Percentiles rank a stretch among this genome's conserved stretches.
These are phyloP conservation scores for Phytopythium ostracodes DNA, from an alignment of 352 stramenopile genomes.

Conservation along the genomic window DNA sequence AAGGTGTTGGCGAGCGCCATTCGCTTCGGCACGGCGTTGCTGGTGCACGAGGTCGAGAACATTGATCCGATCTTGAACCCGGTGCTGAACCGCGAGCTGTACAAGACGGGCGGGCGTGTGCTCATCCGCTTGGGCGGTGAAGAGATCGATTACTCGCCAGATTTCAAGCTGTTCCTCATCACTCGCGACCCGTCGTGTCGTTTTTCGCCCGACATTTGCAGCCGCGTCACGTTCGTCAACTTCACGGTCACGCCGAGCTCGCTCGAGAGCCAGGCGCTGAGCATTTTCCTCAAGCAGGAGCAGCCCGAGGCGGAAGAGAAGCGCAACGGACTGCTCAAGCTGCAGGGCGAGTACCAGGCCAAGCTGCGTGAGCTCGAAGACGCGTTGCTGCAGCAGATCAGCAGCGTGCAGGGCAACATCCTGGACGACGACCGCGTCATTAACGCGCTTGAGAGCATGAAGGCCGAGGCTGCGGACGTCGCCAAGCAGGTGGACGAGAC, in stretches of 20 bases:
- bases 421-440: constrained; percentile 99
- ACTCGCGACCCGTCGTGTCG: constrained; percentile 96
- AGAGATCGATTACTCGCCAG: constrained; percentile 99
- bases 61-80: constrained; percentile 99
- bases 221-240: constrained; percentile 98
- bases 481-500: constrained; percentile 88
- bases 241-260: constrained; percentile 99
- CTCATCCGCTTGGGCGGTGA: constrained; percentile 97
- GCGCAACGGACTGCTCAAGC: constrained; percentile 93
- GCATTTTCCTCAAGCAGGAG: constrained; percentile 94
- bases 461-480: constrained; percentile 97
- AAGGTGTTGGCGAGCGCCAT: constrained; percentile 99
- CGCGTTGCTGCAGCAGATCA: constrained; percentile 97
- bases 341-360: constrained; percentile 98
- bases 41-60: constrained; percentile 99
- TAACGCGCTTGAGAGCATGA: constrained; percentile 97
- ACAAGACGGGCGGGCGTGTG: constrained; percentile 97
- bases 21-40: constrained; percentile 97
- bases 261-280: constrained; percentile 96
- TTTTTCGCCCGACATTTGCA: constrained; percentile 99
- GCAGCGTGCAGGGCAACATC: constrained; percentile 98
- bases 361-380: constrained; percentile 98
- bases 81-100: constrained; percentile 98
- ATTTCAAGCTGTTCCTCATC: constrained; percentile 99
- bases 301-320: constrained; percentile 98